Base-by-base conservation (phyloP, 108 stramenopile genomes). In the Asterionellopsis glacialis region DNA sequence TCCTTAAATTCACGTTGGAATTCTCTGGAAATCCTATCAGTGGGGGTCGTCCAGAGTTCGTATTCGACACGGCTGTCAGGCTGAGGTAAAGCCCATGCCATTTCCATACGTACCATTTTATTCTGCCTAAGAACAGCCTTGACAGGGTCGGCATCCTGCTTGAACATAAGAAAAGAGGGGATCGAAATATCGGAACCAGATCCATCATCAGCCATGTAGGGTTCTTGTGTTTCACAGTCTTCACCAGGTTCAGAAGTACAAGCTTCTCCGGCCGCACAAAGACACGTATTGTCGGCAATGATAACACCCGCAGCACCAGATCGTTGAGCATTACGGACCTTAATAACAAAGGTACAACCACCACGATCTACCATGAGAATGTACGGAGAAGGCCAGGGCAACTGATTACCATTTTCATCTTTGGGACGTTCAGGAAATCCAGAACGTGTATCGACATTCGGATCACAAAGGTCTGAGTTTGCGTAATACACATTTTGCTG, bases 161-260 rank as follows among this genome's bases (percentile, higher is more conserved):
- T 90, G 75, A 83, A 86, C 72, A 94, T 76, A 16, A 95, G 81
- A 62, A 95, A 84, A 43, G 88, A 75, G 21, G 96, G 94, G 51
- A 97, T 97, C 62, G 88, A 75, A 68, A 97, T 86, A 75, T 97
- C 96, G 18, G 74, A 67, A 10, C 96, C 96, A 49, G 80, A 82
- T 41, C 96, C 94, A 68, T 97, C 96, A 66, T 97, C 96, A n/a
- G 96, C 96, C 96, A 97, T 95, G 73, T 95, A 91, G 39, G 95
- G 95, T 71, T 96, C 95, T 18, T 65, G 58, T 25, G 78, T 77
- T 74, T 87, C 83, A 62, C 88, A 90, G 24, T 65, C 73, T 26
- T 60, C 54, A 18, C 68, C 68, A 45, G 62, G 59, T 1, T 73
- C 73, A 7, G 70, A 72, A 44, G 68, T 57, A 40, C 74, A 75